A percentile compares a stretch with the other conserved stretches of the same genome.
Conservation (phyloP, 1,139 yeast species). For the Eremothecium cymbalariae region DNA sequence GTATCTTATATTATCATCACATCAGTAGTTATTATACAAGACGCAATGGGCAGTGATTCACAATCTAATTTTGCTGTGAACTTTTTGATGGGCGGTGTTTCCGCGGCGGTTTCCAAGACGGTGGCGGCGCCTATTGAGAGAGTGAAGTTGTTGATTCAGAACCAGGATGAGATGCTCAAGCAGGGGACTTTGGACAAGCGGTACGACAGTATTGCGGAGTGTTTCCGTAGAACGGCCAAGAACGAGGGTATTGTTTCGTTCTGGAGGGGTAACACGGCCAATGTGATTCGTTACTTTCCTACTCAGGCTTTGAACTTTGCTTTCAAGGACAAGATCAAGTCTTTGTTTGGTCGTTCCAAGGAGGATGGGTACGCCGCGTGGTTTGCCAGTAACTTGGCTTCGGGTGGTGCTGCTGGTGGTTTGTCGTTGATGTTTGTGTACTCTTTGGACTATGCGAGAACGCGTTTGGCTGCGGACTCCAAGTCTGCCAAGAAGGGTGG, state of each 20-base stretch:
- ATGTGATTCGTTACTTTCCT: conserved; percentile 78
- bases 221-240: conserved; percentile 64
- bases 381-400: conserved; percentile 75
- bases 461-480: conserved; percentile 78
- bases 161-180: conserved; percentile 77
- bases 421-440: conserved; percentile 65
- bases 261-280: conserved; percentile 84
- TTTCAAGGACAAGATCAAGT: conserved; percentile 75
- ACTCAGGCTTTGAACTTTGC: conserved; percentile 80
- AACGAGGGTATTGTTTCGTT: conserved; percentile 63
- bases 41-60: no score
- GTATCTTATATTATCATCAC: no score
- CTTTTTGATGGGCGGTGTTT: conserved; percentile 75
- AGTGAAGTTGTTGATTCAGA: conserved; percentile 71
- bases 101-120: conserved; percentile 79
- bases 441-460: conserved; percentile 77
- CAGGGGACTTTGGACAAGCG: conserved; percentile 64
- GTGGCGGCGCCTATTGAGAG: conserved; percentile 82
- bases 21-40: no score
- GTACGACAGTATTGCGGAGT: conserved; percentile 62
- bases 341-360: conserved; percentile 69
- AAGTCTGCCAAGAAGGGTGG: conserved; percentile 55
- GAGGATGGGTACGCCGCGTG: conserved; percentile 54
- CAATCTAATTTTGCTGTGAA: conserved; percentile 41
- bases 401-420: conserved; percentile 82